Evolutionary conservation across 2,329 filamentous ascomycete species (phyloP), one percentile per base, ranked within the genome.

Genomic region (Dothideomycetidae sp.): DNA sequence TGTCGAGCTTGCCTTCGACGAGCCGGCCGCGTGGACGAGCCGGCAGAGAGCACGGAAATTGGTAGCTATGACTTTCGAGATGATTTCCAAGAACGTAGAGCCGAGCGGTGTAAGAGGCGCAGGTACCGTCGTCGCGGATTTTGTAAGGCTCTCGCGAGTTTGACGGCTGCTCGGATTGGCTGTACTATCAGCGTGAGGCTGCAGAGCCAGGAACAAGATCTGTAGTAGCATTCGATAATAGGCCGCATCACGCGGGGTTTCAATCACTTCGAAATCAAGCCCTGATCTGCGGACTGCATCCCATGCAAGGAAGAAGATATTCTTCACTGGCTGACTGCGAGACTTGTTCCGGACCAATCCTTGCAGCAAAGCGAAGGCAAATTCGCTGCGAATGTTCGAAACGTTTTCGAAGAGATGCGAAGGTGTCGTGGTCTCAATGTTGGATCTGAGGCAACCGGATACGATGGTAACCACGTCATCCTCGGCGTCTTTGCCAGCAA

Each of bases 181-280:
- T 16, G 46, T 39, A 36, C 50, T 50, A 9, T 57, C 53, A 14
- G 29, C 29, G 33, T 38, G 36, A 11, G 78, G 73, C 33, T 78
- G 76, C 16, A 96, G 66, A 0, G 81, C 71, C 32, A 96, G 75
- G 52, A 90, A 94, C 4, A 98, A 69, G 3, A 88, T 74, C 50
- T 82, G 84, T 12, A 96, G 67, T 7, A 93, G 70, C 0, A 78
- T 79, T 33, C 90, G 79, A 57, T 92, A 92, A 53, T 93, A 88
- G 21, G 71, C 63, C 5, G 63, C 75, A 44, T 75, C 66, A 11
- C 70, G 64, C 37, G 64, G 64, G 3, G 64, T 61, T 39, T 76
- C 62, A 1, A 71, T 70, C 34, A 64, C 61, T 42, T 78, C 74
- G 45, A 78, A 79, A 29, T 72, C 68, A 5, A 64, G 54, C 37